A percentile compares a stretch with the other conserved stretches of the same genome.
Evolutionary conservation across 106 monocot species (phyloP).

Genomic region (Iris macrosiphon): DNA sequence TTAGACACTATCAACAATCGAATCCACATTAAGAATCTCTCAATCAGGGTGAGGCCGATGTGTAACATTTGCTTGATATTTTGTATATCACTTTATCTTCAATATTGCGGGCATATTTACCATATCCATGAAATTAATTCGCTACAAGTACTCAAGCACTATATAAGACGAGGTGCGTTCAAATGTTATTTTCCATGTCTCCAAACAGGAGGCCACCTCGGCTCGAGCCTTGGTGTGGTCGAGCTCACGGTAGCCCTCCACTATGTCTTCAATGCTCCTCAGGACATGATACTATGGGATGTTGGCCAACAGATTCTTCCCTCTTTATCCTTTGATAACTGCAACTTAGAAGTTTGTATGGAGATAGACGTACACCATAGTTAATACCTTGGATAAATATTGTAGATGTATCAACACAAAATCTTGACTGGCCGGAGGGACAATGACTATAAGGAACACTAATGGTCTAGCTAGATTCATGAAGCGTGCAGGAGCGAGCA

Average conservation of each 20-base stretch:
- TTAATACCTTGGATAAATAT: neutral
- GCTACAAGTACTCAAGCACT: slow-evolving; percentile 80
- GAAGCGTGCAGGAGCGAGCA: slow-evolving; percentile 82
- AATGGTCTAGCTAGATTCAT: slow-evolving; percentile 88
- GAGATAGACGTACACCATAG: too few relatives aligned
- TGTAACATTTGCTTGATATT: too few relatives aligned
- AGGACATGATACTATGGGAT: slow-evolving; percentile 95
- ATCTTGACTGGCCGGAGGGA: slow-evolving; percentile 88
- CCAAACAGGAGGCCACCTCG: slow-evolving; percentile 87
- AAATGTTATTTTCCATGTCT: slow-evolving; percentile 84
- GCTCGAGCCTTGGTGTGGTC: slow-evolving; percentile 88
- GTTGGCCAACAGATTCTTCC: slow-evolving; percentile 85
- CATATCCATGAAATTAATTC: slow-evolving; percentile 1
- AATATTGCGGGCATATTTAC: neutral
- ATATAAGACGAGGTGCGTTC: slow-evolving; percentile 77
- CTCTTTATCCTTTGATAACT: neutral
- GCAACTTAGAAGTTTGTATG: neutral
- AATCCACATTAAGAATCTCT: slow-evolving; percentile 93
- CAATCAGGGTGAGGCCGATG: slow-evolving; percentile 47
- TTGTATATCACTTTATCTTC: too few relatives aligned
- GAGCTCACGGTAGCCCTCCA: slow-evolving; percentile 86
- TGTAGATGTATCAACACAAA: slow-evolving; percentile 93
- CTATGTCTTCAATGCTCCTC: slow-evolving; percentile 80
- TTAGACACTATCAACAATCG: slow-evolving; percentile 88
- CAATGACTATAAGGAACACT: slow-evolving; percentile 73